These are phyloP conservation scores for Dactylellina cionopaga DNA, from an alignment of 2,329 filamentous ascomycete genomes.

Conservation along the genomic window DNA sequence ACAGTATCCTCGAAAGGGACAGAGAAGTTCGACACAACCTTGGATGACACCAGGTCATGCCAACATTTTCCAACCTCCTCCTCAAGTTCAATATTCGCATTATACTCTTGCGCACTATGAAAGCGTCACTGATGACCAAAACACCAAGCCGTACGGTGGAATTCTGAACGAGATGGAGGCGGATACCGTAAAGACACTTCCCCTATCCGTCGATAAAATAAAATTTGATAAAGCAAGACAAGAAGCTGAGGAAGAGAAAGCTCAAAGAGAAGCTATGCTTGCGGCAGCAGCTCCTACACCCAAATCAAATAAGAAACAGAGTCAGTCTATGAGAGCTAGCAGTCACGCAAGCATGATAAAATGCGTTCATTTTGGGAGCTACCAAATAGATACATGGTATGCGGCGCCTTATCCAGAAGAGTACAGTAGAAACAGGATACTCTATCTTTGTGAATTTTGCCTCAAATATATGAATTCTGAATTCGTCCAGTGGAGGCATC, in stretches of 20 bases:
- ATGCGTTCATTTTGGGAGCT: conserved; percentile 96
- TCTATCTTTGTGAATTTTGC: conserved; percentile 99
- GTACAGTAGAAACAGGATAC: conserved; percentile 92
- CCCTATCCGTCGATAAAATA: conserved; percentile 79
- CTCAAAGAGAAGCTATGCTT: conserved; percentile 42
- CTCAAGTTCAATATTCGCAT: conserved; percentile 46
- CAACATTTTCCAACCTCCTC: conserved; percentile 43
- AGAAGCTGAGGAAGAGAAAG: conserved; percentile 76
- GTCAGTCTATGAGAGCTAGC: conserved; percentile 40
- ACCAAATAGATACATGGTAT: conserved; percentile 99
- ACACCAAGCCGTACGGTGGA: conserved; percentile 85
- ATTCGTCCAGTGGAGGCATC: conserved; percentile 97
- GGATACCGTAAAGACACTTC: conserved; percentile 88
- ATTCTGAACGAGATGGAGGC: conserved; percentile 89
- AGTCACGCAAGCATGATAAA: conserved; percentile 81
- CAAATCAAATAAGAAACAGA: conserved; percentile 35
- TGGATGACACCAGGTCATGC: conserved; percentile 42
- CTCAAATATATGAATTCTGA: conserved; percentile 99
- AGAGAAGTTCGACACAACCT: conserved; percentile 24
- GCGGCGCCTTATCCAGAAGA: conserved; percentile 97
- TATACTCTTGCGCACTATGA: conserved; percentile 44
- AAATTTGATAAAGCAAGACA: conserved; percentile 90
- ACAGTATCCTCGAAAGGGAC: conserved; percentile 37
- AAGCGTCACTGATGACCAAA: conserved; percentile 55
- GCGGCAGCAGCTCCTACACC: conserved; percentile 35